Conservation (phyloP, 805 yeast species). For the Spathaspora gorwiae region DNA sequence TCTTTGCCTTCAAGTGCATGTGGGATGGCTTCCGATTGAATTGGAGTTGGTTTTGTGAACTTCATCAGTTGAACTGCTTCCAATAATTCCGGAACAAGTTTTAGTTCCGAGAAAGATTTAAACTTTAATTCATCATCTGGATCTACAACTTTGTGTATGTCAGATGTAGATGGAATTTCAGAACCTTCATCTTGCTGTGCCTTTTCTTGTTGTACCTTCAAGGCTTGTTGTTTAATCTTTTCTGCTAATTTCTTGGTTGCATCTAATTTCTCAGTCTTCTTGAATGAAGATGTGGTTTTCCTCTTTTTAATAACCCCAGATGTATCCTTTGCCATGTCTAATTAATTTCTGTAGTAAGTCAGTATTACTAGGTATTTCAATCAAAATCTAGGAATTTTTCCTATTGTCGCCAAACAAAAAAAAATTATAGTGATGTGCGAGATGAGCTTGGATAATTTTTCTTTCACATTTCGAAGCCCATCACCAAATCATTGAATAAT, state of each 20-base stretch:
- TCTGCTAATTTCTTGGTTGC: slow-evolving; percentile 49
- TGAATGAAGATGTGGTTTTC: slow-evolving; percentile 4
- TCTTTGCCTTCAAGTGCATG: slow-evolving; percentile 87
- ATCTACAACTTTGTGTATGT: slow-evolving; percentile 5
- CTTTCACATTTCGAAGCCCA: no score
- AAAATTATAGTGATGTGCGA: no score
- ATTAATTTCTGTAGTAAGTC: no score
- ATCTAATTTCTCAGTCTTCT: slow-evolving; percentile 20
- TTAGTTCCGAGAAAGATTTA: slow-evolving; percentile 49
- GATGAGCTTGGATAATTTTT: no score
- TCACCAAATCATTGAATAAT: no score
- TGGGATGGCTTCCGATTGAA: slow-evolving; percentile 88
- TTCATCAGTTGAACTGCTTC: slow-evolving; percentile 76
- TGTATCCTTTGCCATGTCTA: not conserved
- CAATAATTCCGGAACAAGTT: slow-evolving; percentile 70
- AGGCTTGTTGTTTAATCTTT: slow-evolving; percentile 42
- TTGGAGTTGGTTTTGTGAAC: slow-evolving; percentile 84
- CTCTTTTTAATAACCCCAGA: slow-evolving; percentile 9
- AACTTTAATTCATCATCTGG: slow-evolving; percentile 21
- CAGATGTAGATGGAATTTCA: not conserved
- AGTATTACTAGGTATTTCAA: no score
- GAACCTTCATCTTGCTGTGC: slow-evolving; percentile 7
- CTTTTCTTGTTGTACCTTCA: slow-evolving; percentile 15
- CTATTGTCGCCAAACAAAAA: no score
- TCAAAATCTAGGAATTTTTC: no score